Percentiles rank a stretch among this genome's conserved stretches.
Conservation (phyloP, 352 stramenopile genomes). For the Phytophthora vignae region DNA sequence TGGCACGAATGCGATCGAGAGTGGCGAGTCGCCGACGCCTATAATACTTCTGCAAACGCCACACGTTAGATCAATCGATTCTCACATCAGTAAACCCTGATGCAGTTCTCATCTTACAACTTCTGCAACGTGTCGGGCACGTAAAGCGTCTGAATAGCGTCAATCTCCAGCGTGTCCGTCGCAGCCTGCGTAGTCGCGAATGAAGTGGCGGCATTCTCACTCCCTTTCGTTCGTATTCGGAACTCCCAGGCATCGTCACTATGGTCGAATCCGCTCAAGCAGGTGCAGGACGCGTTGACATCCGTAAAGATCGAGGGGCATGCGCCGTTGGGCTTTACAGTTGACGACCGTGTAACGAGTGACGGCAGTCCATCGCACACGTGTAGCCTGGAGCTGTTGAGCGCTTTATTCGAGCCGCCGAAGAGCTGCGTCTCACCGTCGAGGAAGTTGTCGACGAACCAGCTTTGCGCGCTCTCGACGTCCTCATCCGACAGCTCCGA, state of each 20-base stretch:
- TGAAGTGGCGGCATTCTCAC: neutral
- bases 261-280: slow-evolving; percentile 32
- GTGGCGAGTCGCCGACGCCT: slow-evolving; percentile 22
- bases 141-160: slow-evolving; percentile 41
- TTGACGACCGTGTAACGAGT: slow-evolving; percentile 37
- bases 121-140: slow-evolving; percentile 30
- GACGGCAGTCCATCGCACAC: slow-evolving; percentile 38
- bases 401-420: slow-evolving; percentile 16
- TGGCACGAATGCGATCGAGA: slow-evolving; percentile 34
- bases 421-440: slow-evolving; percentile 45
- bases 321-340: slow-evolving; percentile 33
- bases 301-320: slow-evolving; percentile 37
- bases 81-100: neutral
- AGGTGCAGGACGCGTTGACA: slow-evolving; percentile 53
- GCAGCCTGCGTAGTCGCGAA: slow-evolving; percentile 20
- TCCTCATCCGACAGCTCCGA: slow-evolving; percentile 6
- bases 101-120: slow-evolving; percentile 27
- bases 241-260: slow-evolving; percentile 30
- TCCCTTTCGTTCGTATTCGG: slow-evolving; percentile 22
- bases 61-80: slow-evolving; percentile 9
- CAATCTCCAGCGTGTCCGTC: slow-evolving; percentile 30
- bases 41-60: slow-evolving; percentile 27
- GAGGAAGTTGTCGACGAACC: slow-evolving; percentile 43
- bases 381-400: slow-evolving; percentile 12
- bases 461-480: slow-evolving; percentile 33